phyloP scores from a whole-genome alignment of 1,284 basidiomycete genomes.

The Ustilago cynodontis region DNA sequence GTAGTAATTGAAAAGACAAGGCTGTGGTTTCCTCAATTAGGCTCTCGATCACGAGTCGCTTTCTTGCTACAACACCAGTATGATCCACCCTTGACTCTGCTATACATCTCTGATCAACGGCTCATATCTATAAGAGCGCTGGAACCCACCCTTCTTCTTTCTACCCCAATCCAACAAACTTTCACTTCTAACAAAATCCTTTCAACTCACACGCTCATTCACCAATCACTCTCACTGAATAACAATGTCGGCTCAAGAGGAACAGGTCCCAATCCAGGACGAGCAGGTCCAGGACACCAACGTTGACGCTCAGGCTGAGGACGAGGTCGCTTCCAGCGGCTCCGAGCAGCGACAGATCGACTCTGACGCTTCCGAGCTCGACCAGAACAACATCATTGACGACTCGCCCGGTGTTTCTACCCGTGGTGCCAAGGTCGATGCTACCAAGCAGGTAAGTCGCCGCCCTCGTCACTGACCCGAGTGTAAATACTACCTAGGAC shows the following conservation, averaged over 20 bases:
- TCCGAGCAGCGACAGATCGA: slow-evolving; percentile 45
- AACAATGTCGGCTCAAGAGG: slow-evolving; percentile 47
- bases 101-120: neutral
- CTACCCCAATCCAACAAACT: neutral
- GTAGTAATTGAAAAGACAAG: neutral
- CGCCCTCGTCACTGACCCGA: neutral
- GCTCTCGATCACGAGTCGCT: slow-evolving; percentile 16
- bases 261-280: slow-evolving; percentile 51
- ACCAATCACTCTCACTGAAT: slow-evolving; percentile 6
- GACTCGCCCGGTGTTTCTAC: slow-evolving; percentile 49
- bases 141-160: too few relatives aligned
- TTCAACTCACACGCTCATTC: slow-evolving; percentile 16
- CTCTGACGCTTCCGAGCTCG: slow-evolving; percentile 44
- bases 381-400: slow-evolving; percentile 57
- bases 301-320: slow-evolving; percentile 54
- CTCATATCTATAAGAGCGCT: slow-evolving; percentile 21
- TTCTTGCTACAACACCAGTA: too few relatives aligned
- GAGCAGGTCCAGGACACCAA: slow-evolving; percentile 44
- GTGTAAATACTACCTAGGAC: neutral
- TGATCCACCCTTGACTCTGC: slow-evolving; percentile 6
- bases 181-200: neutral
- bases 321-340: slow-evolving; percentile 32
- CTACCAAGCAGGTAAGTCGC: slow-evolving; percentile 48
- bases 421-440: slow-evolving; percentile 54
- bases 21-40: neutral